Evolutionary conservation across 2,329 filamentous ascomycete genomes (phyloP).

Genomic region (Monosporascus ibericus): DNA sequence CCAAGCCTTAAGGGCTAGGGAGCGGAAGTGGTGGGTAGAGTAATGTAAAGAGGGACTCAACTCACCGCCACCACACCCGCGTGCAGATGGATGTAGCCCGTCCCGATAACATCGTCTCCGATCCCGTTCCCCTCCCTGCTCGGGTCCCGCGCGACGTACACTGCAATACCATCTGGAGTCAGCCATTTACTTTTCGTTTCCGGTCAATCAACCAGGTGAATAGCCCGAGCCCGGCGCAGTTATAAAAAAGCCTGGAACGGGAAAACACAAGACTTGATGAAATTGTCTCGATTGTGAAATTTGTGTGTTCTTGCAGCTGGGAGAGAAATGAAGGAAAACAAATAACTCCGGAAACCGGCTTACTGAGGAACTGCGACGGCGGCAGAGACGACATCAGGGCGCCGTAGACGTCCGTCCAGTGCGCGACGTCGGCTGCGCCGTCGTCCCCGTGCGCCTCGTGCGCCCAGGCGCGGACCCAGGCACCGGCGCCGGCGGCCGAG

Average conservation of each 20-base stretch:
- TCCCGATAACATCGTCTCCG: neutral
- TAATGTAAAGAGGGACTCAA: neutral
- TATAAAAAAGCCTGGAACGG: too few species aligned
- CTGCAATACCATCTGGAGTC: neutral
- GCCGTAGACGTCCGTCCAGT: conserved; percentile 1
- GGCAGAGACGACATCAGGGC: neutral
- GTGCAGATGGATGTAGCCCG: conserved; percentile 1
- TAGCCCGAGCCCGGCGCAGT: too few species aligned
- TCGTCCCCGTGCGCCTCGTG: neutral
- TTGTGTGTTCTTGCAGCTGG: too few species aligned
- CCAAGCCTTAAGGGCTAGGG: too few species aligned
- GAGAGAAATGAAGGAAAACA: neutral
- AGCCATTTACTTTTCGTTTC: too few species aligned
- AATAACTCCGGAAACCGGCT: neutral
- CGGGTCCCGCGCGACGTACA: neutral
- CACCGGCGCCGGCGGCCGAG: neutral
- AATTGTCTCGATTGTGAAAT: too few species aligned
- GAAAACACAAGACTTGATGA: too few species aligned
- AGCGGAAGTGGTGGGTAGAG: neutral
- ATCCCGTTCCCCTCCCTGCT: too few species aligned
- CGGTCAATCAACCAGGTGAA: too few species aligned
- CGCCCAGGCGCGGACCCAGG: conserved; percentile 2
- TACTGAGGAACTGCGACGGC: conserved; percentile 1
- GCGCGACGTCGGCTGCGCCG: neutral
- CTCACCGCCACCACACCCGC: conserved; percentile 1